Percentiles rank a stretch among this genome's conserved stretches.
These are phyloP conservation scores for Litchi chinensis DNA, from an alignment of 345 rosid genomes.

Conservation along the genomic window DNA sequence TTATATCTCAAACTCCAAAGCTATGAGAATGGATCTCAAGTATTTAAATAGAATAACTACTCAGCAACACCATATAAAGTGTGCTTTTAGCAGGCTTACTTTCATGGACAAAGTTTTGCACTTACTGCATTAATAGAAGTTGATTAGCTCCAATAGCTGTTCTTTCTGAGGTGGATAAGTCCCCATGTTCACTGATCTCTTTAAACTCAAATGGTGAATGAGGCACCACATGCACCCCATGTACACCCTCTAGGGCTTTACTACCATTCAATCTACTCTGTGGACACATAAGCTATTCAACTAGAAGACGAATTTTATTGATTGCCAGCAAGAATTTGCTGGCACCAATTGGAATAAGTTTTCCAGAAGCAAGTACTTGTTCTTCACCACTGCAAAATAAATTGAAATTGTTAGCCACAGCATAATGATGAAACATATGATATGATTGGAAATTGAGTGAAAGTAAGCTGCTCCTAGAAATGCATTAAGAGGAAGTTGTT, in stretches of 20 bases:
- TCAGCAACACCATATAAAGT: background rate
- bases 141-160: conserved; percentile 52
- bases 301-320: conserved; percentile 14
- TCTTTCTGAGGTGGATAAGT: conserved; percentile 41
- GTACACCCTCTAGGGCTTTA: conserved; percentile 71
- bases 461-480: background rate
- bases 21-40: background rate
- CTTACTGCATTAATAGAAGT: conserved; percentile 62
- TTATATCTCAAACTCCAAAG: background rate
- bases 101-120: conserved; percentile 15
- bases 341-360: conserved; percentile 31
- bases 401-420: background rate
- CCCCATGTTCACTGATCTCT: conserved; percentile 50
- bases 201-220: conserved; percentile 65
- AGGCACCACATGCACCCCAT: conserved; percentile 71
- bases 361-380: conserved; percentile 23
- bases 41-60: conserved; percentile 2
- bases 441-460: background rate
- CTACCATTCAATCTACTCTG: conserved; percentile 41
- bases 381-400: conserved; percentile 20
- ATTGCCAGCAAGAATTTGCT: conserved; percentile 54
- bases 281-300: conserved; percentile 50
- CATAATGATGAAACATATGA: background rate
- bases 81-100: background rate
- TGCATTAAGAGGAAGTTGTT: background rate